A percentile compares a stretch with the other conserved stretches of the same genome.
phyloP scores from a whole-genome alignment of 257 asterid genomes.

The Thymus quinquecostatus region DNA sequence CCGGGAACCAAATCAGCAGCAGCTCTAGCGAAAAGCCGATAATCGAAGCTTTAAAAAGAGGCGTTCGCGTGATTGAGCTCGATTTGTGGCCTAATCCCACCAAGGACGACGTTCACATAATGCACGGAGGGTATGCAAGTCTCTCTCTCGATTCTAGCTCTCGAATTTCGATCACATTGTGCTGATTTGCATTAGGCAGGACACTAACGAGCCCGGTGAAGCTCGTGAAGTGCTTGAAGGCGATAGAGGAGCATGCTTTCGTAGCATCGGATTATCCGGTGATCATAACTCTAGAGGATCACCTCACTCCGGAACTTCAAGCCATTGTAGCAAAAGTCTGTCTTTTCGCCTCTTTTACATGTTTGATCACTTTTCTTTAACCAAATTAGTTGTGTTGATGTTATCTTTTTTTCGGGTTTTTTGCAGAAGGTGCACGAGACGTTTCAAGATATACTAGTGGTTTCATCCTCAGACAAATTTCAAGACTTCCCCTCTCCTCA shows the following conservation, averaged over 20 bases:
- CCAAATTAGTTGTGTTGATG: no score
- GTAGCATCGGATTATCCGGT: conserved; percentile 76
- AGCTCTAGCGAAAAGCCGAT: conserved; percentile 72
- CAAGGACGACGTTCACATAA: conserved; percentile 65
- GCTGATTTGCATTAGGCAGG: conserved; percentile 45
- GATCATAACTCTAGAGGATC: conserved; percentile 79
- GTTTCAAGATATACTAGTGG: conserved; percentile 54
- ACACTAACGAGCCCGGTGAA: conserved; percentile 73
- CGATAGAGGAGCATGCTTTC: conserved; percentile 71
- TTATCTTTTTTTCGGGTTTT: not conserved
- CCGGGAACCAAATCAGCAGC: conserved; percentile 78
- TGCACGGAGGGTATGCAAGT: conserved; percentile 76
- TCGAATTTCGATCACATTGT: not conserved
- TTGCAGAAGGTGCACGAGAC: conserved; percentile 61
- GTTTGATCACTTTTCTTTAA: not conserved
- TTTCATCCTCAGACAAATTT: conserved; percentile 47
- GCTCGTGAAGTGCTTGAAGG: conserved; percentile 64
- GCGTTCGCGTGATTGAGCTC: conserved; percentile 77
- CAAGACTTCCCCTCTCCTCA: conserved; percentile 75
- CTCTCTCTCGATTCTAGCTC: not conserved
- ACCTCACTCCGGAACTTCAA: conserved; percentile 73
- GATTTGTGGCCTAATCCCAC: conserved; percentile 89
- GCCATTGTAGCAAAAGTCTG: conserved; percentile 76
- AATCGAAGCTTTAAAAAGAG: conserved; percentile 62
- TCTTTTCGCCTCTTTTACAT: not conserved